Percentiles rank a stretch among this genome's conserved stretches.
Evolutionary conservation across 1,139 yeast species (phyloP).

Genomic region (Tardiomyces digboiensis): DNA sequence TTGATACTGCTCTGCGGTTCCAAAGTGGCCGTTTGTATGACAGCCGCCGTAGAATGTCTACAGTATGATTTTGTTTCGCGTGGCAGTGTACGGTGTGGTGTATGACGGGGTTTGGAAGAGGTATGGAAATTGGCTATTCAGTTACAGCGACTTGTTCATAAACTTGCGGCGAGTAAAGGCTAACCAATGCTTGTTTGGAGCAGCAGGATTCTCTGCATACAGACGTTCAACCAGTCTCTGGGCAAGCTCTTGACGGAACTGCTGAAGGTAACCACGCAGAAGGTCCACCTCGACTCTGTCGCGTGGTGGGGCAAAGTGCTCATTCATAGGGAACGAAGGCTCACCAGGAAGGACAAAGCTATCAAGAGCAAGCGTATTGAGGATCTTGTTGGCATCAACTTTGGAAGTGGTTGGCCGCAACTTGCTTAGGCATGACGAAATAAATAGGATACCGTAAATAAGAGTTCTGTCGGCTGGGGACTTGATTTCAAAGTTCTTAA

Average conservation of each 20-base stretch:
- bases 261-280: slow-evolving; percentile 71
- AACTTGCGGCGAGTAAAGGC: slow-evolving; percentile 92
- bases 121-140: too few species aligned
- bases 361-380: slow-evolving; percentile 82
- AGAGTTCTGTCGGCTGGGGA: slow-evolving; percentile 93
- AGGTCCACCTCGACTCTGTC: slow-evolving; percentile 71
- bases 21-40: too few species aligned
- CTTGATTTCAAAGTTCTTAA: slow-evolving; percentile 93
- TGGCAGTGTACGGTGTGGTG: too few species aligned
- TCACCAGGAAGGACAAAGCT: slow-evolving; percentile 93
- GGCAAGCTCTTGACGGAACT: slow-evolving; percentile 92
- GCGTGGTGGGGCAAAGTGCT: slow-evolving; percentile 68
- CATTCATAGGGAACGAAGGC: slow-evolving; percentile 84
- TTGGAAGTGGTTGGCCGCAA: slow-evolving; percentile 30
- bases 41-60: too few species aligned
- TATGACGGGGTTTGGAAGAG: too few species aligned
- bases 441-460: slow-evolving; percentile 89
- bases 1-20: too few species aligned
- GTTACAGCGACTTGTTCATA: slow-evolving; percentile 46
- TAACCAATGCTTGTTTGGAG: slow-evolving; percentile 67
- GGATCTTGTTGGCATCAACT: slow-evolving; percentile 60
- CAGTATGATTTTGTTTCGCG: too few species aligned
- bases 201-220: slow-evolving; percentile 38
- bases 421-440: slow-evolving; percentile 73
- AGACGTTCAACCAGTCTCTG: slow-evolving; percentile 67